Evolutionary conservation across 164 flowering plant genomes (phyloP).

Genomic region (Aristolochia californica): DNA sequence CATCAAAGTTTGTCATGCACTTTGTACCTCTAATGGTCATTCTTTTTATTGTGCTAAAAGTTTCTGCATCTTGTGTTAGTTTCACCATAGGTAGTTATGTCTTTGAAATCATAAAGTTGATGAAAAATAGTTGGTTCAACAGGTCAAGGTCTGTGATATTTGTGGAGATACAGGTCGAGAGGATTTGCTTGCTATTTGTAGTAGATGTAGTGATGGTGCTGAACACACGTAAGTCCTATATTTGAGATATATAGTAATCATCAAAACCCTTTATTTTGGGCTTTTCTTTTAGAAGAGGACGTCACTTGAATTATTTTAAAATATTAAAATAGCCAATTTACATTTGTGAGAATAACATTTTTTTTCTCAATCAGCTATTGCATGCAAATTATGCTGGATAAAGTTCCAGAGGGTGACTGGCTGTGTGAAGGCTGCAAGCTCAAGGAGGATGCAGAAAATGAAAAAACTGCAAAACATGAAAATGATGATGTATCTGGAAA

Average conservation of each 20-base stretch:
- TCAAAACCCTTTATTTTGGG: too few species aligned
- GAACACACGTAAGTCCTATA: slow-evolving; percentile 76
- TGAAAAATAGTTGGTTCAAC: slow-evolving; percentile 5
- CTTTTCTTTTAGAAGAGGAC: too few species aligned
- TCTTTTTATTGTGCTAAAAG: neutral
- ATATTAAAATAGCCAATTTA: too few species aligned
- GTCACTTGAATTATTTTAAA: too few species aligned
- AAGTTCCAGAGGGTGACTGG: slow-evolving; percentile 30
- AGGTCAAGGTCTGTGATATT: slow-evolving; percentile 97
- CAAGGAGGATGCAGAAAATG: slow-evolving; percentile 37
- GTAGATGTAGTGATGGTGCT: slow-evolving; percentile 93
- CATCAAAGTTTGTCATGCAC: too few species aligned
- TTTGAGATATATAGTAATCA: too few species aligned
- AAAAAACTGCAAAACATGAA: slow-evolving; percentile 29
- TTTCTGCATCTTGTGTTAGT: too few species aligned
- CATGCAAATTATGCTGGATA: slow-evolving; percentile 68
- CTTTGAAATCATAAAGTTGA: neutral
- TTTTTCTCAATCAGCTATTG: slow-evolving; percentile 50
- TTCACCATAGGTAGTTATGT: neutral
- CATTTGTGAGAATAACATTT: too few species aligned
- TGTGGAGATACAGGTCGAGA: slow-evolving; percentile 99
- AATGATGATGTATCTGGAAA: neutral
- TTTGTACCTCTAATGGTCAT: neutral
- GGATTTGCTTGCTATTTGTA: slow-evolving; percentile 81
- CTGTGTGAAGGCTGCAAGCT: slow-evolving; percentile 83